phyloP scores from a whole-genome alignment of 2,329 filamentous ascomycete species.

The Phaeosphaeria sp. region DNA sequence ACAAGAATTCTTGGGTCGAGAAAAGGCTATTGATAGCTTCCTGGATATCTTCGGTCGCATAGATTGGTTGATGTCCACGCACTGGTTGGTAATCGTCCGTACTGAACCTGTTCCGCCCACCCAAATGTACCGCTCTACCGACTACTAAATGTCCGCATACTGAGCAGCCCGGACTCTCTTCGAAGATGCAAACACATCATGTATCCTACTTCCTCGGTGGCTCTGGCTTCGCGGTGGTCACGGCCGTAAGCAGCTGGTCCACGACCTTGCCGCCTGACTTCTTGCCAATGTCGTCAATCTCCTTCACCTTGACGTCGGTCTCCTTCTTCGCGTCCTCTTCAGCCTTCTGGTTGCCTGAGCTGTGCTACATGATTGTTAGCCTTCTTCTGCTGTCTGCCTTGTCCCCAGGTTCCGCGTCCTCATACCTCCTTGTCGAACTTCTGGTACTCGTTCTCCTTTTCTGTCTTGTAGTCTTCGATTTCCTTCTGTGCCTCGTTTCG shows the following conservation, averaged over 20 bases:
- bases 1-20: too few relatives aligned
- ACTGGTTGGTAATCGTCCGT: not conserved
- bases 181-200: not conserved
- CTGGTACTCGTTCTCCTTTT: constrained; percentile 95
- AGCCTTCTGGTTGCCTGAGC: constrained; percentile 81
- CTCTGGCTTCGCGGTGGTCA: constrained; percentile 81
- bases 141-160: not conserved
- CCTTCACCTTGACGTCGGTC: constrained; percentile 78
- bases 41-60: not conserved
- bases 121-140: not conserved
- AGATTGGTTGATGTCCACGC: not conserved
- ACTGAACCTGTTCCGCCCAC: not conserved
- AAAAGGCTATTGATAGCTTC: not conserved
- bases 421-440: constrained; percentile 82
- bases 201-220: constrained; percentile 55
- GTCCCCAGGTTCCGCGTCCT: not conserved
- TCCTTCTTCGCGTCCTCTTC: constrained; percentile 78
- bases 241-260: constrained; percentile 81
- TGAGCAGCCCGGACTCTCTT: not conserved
- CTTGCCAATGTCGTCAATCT: constrained; percentile 81
- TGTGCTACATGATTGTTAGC: constrained; percentile 69
- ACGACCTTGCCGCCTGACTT: constrained; percentile 82
- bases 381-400: not conserved
- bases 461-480: constrained; percentile 87
- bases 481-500: constrained; percentile 97